phyloP scores from a whole-genome alignment of 192 early-diverging fungal genomes.

The Coemansia sp. region DNA sequence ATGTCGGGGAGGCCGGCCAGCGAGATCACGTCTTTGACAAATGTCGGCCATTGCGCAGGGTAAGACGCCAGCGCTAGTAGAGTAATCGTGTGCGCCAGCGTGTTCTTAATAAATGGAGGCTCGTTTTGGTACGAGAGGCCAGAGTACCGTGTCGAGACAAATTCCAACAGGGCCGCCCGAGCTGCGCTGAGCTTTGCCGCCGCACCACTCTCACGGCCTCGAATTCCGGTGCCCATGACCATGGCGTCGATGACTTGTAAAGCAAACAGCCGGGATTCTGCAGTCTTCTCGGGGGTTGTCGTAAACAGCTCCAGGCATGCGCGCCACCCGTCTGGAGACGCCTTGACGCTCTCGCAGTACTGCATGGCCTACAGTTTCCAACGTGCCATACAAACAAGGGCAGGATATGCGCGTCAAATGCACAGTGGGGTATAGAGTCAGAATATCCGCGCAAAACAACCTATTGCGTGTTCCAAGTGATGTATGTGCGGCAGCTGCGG shows the following conservation, averaged over 20 bases:
- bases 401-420: not conserved
- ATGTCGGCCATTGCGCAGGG: slow-evolving; percentile 81
- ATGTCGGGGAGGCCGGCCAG: slow-evolving; percentile 56
- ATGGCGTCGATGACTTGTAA: slow-evolving; percentile 75
- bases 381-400: not conserved
- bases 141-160: slow-evolving; percentile 42
- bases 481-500: not conserved
- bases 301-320: slow-evolving; percentile 79
- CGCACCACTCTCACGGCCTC: slow-evolving; percentile 26
- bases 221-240: slow-evolving; percentile 28
- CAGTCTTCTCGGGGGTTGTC: slow-evolving; percentile 66
- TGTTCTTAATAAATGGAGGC: slow-evolving; percentile 69
- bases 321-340: slow-evolving; percentile 79
- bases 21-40: slow-evolving; percentile 81
- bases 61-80: slow-evolving; percentile 79
- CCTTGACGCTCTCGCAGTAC: slow-evolving; percentile 80
- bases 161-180: slow-evolving; percentile 28
- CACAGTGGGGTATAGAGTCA: slow-evolving; percentile 3
- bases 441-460: slow-evolving; percentile 3
- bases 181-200: slow-evolving; percentile 35
- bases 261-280: slow-evolving; percentile 81
- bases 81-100: slow-evolving; percentile 78
- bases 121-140: slow-evolving; percentile 38
- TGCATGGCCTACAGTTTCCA: slow-evolving; percentile 63
- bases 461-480: not conserved